Percentiles rank a stretch among this genome's conserved stretches.
Conservation (phyloP, 495 filamentous ascomycete genomes). For the Neurospora cerealis region DNA sequence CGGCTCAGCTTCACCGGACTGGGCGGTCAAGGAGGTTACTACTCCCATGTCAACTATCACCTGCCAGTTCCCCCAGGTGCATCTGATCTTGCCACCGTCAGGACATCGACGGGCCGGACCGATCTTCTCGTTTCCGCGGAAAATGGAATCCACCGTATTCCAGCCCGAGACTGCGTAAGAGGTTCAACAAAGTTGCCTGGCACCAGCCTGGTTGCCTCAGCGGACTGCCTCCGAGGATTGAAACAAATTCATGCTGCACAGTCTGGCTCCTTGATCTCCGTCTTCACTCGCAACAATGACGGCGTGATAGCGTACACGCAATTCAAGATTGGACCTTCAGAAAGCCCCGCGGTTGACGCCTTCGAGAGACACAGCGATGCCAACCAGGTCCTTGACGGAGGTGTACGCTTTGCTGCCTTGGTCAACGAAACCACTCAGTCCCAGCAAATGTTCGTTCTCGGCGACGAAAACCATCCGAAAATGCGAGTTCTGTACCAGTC, state of each 20-base stretch:
- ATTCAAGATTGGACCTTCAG: not conserved
- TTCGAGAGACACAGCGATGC: not conserved
- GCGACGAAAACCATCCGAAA: not conserved
- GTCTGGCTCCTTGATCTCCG: not conserved
- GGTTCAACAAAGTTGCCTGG: not conserved
- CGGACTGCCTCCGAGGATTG: not conserved
- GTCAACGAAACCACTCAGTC: not conserved
- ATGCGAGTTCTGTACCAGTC: not conserved
- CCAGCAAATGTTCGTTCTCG: not conserved
- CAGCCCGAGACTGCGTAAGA: not conserved
- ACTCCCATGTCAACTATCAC: not conserved
- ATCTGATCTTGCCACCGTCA: not conserved
- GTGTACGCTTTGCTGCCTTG: not conserved
- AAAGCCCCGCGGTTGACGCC: not conserved
- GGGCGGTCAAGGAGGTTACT: not conserved
- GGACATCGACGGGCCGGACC: not conserved
- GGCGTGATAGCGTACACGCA: not conserved
- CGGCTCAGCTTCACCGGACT: not conserved
- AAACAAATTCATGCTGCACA: not conserved
- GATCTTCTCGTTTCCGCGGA: not conserved
- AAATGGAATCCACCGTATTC: not conserved
- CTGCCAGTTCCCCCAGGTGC: not conserved
- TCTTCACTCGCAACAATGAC: not conserved
- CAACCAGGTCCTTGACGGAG: not conserved
- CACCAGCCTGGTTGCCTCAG: not conserved